Conservation (phyloP, 345 rosid species). For the Combretum micranthum region DNA sequence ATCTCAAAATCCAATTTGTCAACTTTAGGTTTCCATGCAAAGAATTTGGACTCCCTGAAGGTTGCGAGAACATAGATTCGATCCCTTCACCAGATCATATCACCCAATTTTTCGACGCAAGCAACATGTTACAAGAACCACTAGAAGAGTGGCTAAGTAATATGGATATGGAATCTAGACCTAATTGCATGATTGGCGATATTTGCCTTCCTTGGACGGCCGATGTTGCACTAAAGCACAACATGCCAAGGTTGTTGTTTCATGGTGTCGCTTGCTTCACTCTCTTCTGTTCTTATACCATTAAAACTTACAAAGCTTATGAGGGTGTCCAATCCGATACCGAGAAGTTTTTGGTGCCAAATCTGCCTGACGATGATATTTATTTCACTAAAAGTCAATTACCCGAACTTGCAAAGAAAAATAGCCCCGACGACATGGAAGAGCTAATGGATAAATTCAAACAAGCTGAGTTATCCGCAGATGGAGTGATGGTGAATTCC, state of each 20-base stretch:
- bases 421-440: not conserved
- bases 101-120: slow-evolving; percentile 13
- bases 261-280: slow-evolving; percentile 26
- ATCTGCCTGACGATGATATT: slow-evolving; percentile 15
- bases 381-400: slow-evolving; percentile 17
- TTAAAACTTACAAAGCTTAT: not conserved
- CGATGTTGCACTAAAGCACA: slow-evolving; percentile 10
- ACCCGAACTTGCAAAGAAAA: not conserved
- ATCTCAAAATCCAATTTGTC: slow-evolving; percentile 11
- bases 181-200: slow-evolving; percentile 24
- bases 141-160: slow-evolving; percentile 9
- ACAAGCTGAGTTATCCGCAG: slow-evolving; percentile 25
- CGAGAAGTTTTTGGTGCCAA: slow-evolving; percentile 18
- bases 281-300: slow-evolving; percentile 16
- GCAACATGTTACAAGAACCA: slow-evolving; percentile 13
- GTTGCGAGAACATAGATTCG: slow-evolving; percentile 25
- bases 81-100: slow-evolving; percentile 18
- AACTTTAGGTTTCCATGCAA: slow-evolving; percentile 13
- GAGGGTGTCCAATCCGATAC: slow-evolving; percentile 6
- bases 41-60: slow-evolving; percentile 25
- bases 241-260: slow-evolving; percentile 22
- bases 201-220: slow-evolving; percentile 27
- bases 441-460: slow-evolving; percentile 12
- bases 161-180: slow-evolving; percentile 1
- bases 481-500: slow-evolving; percentile 30